Evolutionary conservation across 2,329 filamentous ascomycete genomes (phyloP).

Genomic region (Sclerotinia glacialis): DNA sequence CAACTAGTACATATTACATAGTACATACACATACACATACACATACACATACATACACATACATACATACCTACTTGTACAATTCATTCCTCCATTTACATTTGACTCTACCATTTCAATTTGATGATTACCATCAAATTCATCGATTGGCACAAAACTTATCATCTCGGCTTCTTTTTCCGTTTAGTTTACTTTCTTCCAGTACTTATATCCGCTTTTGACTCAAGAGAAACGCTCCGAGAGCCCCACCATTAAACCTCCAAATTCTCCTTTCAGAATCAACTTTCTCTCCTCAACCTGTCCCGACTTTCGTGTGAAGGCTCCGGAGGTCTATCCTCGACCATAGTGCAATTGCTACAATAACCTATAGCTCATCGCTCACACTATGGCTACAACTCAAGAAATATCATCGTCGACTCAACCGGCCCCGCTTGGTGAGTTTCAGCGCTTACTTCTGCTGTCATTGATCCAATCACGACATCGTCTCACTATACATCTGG

Average conservation of each 20-base stretch:
- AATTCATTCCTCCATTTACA: background rate
- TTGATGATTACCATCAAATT: background rate
- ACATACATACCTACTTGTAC: background rate
- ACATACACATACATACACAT: background rate
- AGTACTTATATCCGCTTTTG: conserved; percentile 16
- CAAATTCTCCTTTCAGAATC: conserved; percentile 24
- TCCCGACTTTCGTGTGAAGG: conserved; percentile 21
- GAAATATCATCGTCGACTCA: conserved; percentile 22
- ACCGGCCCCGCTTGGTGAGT: conserved; percentile 32
- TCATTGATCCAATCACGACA: conserved; percentile 24
- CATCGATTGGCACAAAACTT: conserved; percentile 14
- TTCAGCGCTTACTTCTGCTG: conserved; percentile 28
- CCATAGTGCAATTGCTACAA: conserved; percentile 20
- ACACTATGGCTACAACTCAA: conserved; percentile 30
- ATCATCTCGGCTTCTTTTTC: conserved; percentile 18
- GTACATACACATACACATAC: background rate
- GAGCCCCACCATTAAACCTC: conserved; percentile 25
- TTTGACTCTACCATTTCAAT: background rate
- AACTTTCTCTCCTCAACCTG: conserved; percentile 16
- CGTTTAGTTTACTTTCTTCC: conserved; percentile 6
- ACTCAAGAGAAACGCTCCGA: conserved; percentile 21
- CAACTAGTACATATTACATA: background rate
- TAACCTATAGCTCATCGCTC: conserved; percentile 8
- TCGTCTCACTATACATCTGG: background rate
- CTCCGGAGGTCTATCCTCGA: conserved; percentile 22